Conservation (phyloP, 345 rosid genomes). For the Camelina hispida region DNA sequence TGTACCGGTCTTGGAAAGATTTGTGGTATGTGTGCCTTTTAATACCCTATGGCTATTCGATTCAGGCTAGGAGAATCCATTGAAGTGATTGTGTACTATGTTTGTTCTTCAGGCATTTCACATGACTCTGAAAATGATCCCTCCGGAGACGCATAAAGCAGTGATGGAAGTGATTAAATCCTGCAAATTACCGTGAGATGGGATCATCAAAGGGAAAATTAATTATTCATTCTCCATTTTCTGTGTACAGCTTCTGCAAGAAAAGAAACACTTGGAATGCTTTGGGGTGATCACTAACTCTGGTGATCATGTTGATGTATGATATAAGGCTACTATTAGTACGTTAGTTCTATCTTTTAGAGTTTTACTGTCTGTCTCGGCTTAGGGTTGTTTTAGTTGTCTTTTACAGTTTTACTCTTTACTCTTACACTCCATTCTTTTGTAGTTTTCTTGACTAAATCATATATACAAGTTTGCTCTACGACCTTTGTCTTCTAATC, state of each 20-base stretch:
- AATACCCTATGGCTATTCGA: slow-evolving; percentile 18
- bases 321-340: slow-evolving; percentile 36
- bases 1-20: slow-evolving; percentile 96
- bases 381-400: slow-evolving; percentile 37
- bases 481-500: not conserved
- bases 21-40: slow-evolving; percentile 77
- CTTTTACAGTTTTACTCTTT: slow-evolving; percentile 1
- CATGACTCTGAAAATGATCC: slow-evolving; percentile 84
- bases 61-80: slow-evolving; percentile 22
- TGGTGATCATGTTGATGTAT: slow-evolving; percentile 37
- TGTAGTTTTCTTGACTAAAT: slow-evolving; percentile 35
- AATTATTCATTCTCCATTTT: slow-evolving; percentile 31
- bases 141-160: slow-evolving; percentile 90
- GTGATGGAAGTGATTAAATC: slow-evolving; percentile 93
- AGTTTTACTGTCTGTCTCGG: slow-evolving; percentile 35
- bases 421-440: slow-evolving; percentile 35
- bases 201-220: slow-evolving; percentile 32
- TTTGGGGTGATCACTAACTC: slow-evolving; percentile 28
- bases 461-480: slow-evolving; percentile 39
- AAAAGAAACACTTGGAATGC: slow-evolving; percentile 27
- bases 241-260: slow-evolving; percentile 59
- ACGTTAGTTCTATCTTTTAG: slow-evolving; percentile 32
- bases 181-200: slow-evolving; percentile 61
- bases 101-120: slow-evolving; percentile 77
- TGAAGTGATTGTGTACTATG: slow-evolving; percentile 13